Evolutionary conservation across 1,284 basidiomycete species (phyloP).

Genomic region (Cutaneotrichosporon dermatis): DNA sequence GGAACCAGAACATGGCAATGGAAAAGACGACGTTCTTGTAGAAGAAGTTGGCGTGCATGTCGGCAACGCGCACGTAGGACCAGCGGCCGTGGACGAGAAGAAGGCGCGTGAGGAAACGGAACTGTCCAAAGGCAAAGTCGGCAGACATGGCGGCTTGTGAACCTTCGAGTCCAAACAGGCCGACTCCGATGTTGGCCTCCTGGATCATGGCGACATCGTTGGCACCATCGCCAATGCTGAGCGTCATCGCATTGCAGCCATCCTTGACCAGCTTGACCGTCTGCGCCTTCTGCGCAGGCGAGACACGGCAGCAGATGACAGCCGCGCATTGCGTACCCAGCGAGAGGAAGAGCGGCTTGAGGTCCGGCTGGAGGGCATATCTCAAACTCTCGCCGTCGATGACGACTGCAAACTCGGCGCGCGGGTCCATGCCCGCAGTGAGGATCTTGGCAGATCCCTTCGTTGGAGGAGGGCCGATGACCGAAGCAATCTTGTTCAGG

Average conservation of each 20-base stretch:
- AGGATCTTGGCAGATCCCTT: constrained; percentile 34
- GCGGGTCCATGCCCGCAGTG: constrained; percentile 32
- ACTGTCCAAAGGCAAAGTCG: constrained; percentile 97
- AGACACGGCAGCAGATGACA: constrained; percentile 94
- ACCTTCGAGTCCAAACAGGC: constrained; percentile 88
- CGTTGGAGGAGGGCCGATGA: constrained; percentile 54
- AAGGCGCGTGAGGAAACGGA: constrained; percentile 86
- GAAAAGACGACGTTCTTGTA: constrained; percentile 68
- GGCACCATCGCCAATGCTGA: constrained; percentile 88
- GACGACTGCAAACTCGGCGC: constrained; percentile 73
- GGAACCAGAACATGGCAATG: constrained; percentile 86
- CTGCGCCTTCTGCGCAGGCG: constrained; percentile 91
- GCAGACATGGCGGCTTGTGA: constrained; percentile 98
- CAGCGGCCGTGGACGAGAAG: constrained; percentile 92
- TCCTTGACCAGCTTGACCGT: constrained; percentile 88
- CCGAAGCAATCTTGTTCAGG: constrained; percentile 86
- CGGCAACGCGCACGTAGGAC: constrained; percentile 94
- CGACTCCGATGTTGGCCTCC: constrained; percentile 94
- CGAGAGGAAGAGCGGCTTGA: constrained; percentile 83
- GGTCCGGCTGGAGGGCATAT: constrained; percentile 68
- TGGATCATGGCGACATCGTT: constrained; percentile 63
- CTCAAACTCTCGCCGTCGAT: constrained; percentile 92
- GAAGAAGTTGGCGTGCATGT: constrained; percentile 97
- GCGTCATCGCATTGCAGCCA: constrained; percentile 89
- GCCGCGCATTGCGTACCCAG: constrained; percentile 94